phyloP scores from a whole-genome alignment of 371 early-diverging fungal genomes.

The Rhizopus stolonifer region DNA sequence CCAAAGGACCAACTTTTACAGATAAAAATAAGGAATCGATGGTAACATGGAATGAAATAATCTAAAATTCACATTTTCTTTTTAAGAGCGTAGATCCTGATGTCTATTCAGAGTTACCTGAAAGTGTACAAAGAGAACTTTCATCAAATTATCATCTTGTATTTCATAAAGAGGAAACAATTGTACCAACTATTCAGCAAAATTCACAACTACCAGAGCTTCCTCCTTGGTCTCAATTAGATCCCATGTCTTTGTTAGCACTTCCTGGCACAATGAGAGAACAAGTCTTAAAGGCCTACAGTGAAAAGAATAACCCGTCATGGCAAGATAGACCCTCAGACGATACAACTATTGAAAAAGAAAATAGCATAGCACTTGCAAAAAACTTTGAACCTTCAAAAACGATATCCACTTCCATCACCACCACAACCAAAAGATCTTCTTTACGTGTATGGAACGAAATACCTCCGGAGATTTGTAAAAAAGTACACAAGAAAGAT shows the following conservation, averaged over 20 bases:
- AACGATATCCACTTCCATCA: not conserved
- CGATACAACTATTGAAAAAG: not conserved
- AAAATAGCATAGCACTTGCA: conserved; percentile 4
- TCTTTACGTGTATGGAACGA: conserved; percentile 30
- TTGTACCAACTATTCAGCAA: not conserved
- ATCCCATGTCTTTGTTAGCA: conserved; percentile 42
- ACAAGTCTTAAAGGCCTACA: conserved; percentile 42
- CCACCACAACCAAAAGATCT: not conserved
- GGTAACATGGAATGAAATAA: not conserved
- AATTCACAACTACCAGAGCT: conserved; percentile 27
- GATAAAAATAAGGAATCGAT: conserved; percentile 16
- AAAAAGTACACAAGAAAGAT: not conserved
- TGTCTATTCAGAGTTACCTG: conserved; percentile 29
- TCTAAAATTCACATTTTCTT: not conserved
- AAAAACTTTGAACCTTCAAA: not conserved
- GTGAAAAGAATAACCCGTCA: not conserved
- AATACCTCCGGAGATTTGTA: conserved; percentile 22
- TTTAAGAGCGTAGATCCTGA: conserved; percentile 20
- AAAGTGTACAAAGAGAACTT: conserved; percentile 25
- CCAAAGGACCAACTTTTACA: too few species aligned
- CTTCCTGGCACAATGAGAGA: conserved; percentile 42
- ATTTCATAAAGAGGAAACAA: not conserved
- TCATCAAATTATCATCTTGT: conserved; percentile 1
- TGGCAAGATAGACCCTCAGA: not conserved
- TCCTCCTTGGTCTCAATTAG: conserved; percentile 58